phyloP scores from a whole-genome alignment of 2,329 filamentous ascomycete genomes.

The Pestalotiopsis sp. region DNA sequence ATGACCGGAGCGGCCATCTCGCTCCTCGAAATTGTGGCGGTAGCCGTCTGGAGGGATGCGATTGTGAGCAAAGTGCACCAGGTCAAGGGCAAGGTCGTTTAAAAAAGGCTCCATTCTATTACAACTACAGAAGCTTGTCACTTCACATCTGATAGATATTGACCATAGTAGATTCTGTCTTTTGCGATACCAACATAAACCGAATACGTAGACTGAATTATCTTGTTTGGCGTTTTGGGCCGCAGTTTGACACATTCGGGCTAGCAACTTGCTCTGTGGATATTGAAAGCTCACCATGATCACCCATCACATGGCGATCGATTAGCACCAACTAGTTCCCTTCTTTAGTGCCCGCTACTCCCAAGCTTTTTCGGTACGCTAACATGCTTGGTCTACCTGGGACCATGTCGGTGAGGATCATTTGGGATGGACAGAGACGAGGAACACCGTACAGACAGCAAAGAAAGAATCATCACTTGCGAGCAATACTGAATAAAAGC shows the following conservation, averaged over 20 bases:
- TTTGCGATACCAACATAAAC: not conserved
- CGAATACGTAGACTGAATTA: not conserved
- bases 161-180: not conserved
- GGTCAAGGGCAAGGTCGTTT: constrained; percentile 36
- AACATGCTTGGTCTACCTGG: not conserved
- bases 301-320: not conserved
- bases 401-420: not conserved
- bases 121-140: not conserved
- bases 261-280: constrained; percentile 3
- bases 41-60: constrained; percentile 35
- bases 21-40: constrained; percentile 32
- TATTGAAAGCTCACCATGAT: constrained; percentile 1
- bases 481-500: not conserved
- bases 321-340: not conserved
- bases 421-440: not conserved
- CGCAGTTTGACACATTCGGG: not conserved
- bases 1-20: constrained; percentile 33
- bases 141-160: too few relatives aligned
- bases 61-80: constrained; percentile 34
- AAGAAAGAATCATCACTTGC: not conserved
- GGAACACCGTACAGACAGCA: not conserved
- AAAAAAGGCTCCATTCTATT: not conserved
- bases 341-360: not conserved
- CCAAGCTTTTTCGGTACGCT: constrained; percentile 3
- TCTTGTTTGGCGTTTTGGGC: not conserved